Conservation (phyloP, 129 eudicot species). For the Smallanthus sonchifolius region DNA sequence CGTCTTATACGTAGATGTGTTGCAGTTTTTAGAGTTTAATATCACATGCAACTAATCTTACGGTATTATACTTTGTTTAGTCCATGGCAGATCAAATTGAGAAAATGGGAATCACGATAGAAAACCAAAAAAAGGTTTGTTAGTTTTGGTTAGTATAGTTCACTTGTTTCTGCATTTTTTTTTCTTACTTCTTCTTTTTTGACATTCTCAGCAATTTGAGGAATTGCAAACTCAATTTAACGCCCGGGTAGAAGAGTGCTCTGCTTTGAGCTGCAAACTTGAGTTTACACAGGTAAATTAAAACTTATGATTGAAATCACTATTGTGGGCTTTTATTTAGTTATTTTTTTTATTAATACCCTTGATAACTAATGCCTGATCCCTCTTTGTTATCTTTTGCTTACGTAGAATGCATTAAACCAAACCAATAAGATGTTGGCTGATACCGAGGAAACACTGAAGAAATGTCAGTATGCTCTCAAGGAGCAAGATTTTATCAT, state of each 20-base stretch:
- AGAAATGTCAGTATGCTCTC: constrained; percentile 62
- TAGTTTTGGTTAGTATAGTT: background rate
- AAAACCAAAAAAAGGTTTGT: constrained; percentile 7
- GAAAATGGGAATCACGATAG: constrained; percentile 58
- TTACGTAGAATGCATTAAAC: constrained; percentile 51
- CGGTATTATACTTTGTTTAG: background rate
- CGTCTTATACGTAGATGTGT: background rate
- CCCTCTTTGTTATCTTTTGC: background rate
- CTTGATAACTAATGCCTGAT: background rate
- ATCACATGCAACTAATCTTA: background rate
- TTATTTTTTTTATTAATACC: background rate
- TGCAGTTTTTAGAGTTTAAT: background rate
- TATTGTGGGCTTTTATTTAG: background rate
- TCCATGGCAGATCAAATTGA: constrained; percentile 16
- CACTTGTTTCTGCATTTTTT: background rate
- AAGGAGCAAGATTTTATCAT: constrained; percentile 82
- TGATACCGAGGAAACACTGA: constrained; percentile 63
- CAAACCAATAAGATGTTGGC: constrained; percentile 55
- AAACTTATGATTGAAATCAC: background rate
- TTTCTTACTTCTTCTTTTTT: background rate
- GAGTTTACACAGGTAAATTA: constrained; percentile 65
- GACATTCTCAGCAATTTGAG: constrained; percentile 8
- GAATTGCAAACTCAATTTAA: constrained; percentile 16
- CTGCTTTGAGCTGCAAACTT: constrained; percentile 59
- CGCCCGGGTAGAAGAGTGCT: constrained; percentile 53